phyloP scores from a whole-genome alignment of 2,329 filamentous ascomycete genomes.

The Ophiosphaerella herpotricha region DNA sequence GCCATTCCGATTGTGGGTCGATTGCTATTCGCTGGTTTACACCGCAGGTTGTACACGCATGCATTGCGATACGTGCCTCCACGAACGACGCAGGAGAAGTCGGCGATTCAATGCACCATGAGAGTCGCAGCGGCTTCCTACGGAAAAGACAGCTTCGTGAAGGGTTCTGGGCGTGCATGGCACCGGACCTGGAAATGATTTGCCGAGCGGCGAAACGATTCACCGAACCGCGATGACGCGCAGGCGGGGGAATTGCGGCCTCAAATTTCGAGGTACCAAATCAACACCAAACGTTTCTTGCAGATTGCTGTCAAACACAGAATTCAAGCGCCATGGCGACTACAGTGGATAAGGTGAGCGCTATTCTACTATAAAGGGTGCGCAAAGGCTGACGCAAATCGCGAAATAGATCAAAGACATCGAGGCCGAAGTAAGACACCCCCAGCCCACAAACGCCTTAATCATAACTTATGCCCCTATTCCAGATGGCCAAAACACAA shows the following conservation, averaged over 20 bases:
- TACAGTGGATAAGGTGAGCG: constrained; percentile 87
- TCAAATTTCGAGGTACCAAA: constrained; percentile 37
- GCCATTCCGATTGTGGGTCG: constrained; percentile 19
- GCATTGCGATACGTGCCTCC: constrained; percentile 9
- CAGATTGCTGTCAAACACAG: constrained; percentile 5
- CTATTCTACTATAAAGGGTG: neutral
- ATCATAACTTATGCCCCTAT: constrained; percentile 28
- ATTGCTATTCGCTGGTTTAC: constrained; percentile 22
- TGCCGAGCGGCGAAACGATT: constrained; percentile 14
- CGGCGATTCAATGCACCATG: constrained; percentile 2
- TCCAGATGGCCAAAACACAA: constrained; percentile 90
- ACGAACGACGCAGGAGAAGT: constrained; percentile 5
- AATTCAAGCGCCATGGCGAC: constrained; percentile 76
- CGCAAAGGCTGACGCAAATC: constrained; percentile 30
- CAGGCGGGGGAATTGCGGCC: constrained; percentile 32
- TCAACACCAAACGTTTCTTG: constrained; percentile 4
- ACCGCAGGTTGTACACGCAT: constrained; percentile 6
- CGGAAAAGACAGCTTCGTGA: constrained; percentile 22
- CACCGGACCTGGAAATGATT: neutral
- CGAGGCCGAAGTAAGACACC: constrained; percentile 79
- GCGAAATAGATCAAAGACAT: constrained; percentile 84
- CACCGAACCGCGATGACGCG: constrained; percentile 21
- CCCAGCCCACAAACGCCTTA: constrained; percentile 14
- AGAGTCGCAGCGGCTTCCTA: constrained; percentile 24
- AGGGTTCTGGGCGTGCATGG: constrained; percentile 7